phyloP scores from a whole-genome alignment of 441 rosid genomes.

The Cnidoscolus chayamansa region DNA sequence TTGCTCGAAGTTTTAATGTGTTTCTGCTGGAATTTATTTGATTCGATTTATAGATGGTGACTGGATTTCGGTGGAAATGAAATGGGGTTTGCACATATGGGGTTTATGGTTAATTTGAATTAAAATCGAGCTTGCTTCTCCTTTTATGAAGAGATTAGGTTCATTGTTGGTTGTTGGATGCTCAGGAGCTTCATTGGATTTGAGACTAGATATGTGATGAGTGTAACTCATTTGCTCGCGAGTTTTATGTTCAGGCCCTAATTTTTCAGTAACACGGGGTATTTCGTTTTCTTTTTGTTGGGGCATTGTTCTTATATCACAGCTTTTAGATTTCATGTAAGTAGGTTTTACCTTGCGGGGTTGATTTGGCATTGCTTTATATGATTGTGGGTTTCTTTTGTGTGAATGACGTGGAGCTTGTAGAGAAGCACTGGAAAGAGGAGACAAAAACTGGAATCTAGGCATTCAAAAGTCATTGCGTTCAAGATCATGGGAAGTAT shows the following conservation, averaged over 20 bases:
- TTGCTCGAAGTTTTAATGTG: too few species aligned
- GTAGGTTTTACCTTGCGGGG: not conserved
- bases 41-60: not conserved
- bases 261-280: too few species aligned
- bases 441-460: too few species aligned
- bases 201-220: not conserved
- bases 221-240: too few species aligned
- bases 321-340: not conserved
- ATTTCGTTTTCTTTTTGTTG: too few species aligned
- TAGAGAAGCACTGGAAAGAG: not conserved
- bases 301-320: too few species aligned
- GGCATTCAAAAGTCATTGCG: too few species aligned
- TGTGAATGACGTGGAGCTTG: not conserved
- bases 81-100: not conserved
- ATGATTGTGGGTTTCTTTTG: not conserved
- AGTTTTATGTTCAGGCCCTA: too few species aligned
- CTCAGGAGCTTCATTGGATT: not conserved
- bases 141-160: not conserved
- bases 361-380: not conserved
- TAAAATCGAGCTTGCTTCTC: not conserved
- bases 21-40: not conserved
- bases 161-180: not conserved
- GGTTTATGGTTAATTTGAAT: not conserved
- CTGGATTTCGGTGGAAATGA: not conserved
- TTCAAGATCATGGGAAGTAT: not conserved